A percentile compares a stretch with the other conserved stretches of the same genome.
phyloP scores from a whole-genome alignment of 768 basidiomycete species.

The Boletellus emodensis region DNA sequence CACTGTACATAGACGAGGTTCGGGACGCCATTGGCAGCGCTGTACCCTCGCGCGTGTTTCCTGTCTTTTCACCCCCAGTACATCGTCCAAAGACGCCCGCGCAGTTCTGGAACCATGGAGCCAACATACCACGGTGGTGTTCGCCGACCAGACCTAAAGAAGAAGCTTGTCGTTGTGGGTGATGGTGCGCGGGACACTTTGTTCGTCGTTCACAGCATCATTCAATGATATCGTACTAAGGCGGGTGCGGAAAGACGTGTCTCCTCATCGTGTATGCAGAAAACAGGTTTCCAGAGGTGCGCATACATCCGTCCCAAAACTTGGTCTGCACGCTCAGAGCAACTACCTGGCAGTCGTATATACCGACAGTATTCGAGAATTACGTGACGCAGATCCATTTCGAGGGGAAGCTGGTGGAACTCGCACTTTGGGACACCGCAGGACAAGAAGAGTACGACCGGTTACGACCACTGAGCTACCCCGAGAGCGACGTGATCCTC shows the following conservation, averaged over 20 bases:
- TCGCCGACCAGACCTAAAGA: conserved; percentile 75
- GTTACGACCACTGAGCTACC: conserved; percentile 80
- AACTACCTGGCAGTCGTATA: conserved; percentile 60
- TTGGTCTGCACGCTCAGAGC: conserved; percentile 17
- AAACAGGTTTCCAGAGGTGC: conserved; percentile 93
- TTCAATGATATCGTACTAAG: conserved; percentile 38
- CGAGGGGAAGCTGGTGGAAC: conserved; percentile 85
- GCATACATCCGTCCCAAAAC: conserved; percentile 18
- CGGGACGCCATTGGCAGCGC: background rate
- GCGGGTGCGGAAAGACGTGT: conserved; percentile 92
- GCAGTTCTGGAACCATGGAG: conserved; percentile 20
- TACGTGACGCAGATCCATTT: conserved; percentile 84
- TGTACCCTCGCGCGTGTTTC: conserved; percentile 2
- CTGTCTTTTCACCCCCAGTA: background rate
- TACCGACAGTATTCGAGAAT: conserved; percentile 93
- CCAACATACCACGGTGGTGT: conserved; percentile 23
- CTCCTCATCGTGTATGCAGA: conserved; percentile 95
- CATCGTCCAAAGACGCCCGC: background rate
- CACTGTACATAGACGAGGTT: background rate
- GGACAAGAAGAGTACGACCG: conserved; percentile 97
- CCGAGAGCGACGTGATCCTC: conserved; percentile 87
- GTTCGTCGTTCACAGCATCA: conserved; percentile 24
- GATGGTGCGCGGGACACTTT: conserved; percentile 57
- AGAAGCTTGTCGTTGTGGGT: conserved; percentile 84
- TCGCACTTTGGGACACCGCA: conserved; percentile 98